phyloP scores from a whole-genome alignment of 139 green algal genomes.

The Raphidocelis subcapitata region DNA sequence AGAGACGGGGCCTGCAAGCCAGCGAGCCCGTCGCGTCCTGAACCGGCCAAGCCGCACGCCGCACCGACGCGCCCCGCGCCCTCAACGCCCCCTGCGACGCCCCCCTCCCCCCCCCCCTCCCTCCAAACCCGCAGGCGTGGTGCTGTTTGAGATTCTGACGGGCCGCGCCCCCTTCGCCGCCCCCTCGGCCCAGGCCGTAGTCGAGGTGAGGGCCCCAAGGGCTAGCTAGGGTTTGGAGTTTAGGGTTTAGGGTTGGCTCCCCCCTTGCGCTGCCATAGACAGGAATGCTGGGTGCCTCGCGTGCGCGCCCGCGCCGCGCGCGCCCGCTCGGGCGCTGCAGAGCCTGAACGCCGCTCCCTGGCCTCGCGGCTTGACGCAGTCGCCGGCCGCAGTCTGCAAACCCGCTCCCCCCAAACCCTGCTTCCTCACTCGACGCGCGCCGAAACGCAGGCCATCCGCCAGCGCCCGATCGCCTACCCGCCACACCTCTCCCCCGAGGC shows the following conservation, averaged over 20 bases:
- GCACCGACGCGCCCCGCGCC: too few relatives aligned
- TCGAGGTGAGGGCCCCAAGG: conserved; percentile 34
- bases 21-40: too few relatives aligned
- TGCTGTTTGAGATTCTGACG: conserved; percentile 49
- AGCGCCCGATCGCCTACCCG: conserved; percentile 33
- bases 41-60: too few relatives aligned
- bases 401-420: too few relatives aligned
- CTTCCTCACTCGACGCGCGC: too few relatives aligned
- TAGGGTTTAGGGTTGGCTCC: background rate
- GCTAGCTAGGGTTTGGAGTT: background rate
- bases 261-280: background rate
- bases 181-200: conserved; percentile 28
- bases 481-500: conserved; percentile 5
- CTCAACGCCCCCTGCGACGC: too few relatives aligned
- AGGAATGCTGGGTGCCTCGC: background rate
- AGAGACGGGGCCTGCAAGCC: too few relatives aligned
- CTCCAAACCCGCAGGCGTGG: too few relatives aligned
- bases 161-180: conserved; percentile 45
- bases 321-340: background rate
- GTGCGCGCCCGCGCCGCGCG: too few relatives aligned
- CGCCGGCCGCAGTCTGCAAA: too few relatives aligned
- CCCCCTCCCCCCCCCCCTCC: too few relatives aligned
- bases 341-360: background rate
- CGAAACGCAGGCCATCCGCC: conserved; percentile 32
- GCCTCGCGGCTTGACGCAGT: too few relatives aligned